These are phyloP conservation scores for Verticillium klebahnii DNA, from an alignment of 2,329 filamentous ascomycete species.

Conservation along the genomic window DNA sequence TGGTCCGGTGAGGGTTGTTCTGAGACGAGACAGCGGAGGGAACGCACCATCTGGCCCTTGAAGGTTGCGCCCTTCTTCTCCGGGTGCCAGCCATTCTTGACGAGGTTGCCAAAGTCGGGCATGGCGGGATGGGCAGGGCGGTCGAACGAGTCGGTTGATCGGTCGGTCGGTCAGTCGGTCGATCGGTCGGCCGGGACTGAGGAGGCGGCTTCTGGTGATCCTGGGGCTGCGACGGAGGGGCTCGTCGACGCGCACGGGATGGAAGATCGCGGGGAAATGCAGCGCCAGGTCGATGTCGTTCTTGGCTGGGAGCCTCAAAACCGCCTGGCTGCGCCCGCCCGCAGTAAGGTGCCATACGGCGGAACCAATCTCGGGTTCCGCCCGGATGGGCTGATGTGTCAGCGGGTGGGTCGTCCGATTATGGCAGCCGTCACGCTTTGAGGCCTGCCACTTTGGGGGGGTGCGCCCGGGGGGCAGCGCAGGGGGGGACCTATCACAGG, in stretches of 20 bases:
- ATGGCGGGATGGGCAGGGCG: constrained; percentile 20
- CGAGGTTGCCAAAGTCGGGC: constrained; percentile 41
- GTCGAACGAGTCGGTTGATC: no score
- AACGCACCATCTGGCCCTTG: constrained; percentile 42
- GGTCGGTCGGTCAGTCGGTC: no score
- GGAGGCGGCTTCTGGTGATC: background rate
- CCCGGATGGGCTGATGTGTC: background rate
- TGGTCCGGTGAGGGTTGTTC: background rate
- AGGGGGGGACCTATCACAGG: background rate
- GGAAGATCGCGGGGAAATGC: background rate
- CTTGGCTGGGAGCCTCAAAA: no score
- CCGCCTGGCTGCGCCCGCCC: no score
- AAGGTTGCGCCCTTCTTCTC: constrained; percentile 38
- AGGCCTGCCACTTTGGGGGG: background rate
- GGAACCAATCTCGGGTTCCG: no score
- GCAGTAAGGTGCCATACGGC: no score
- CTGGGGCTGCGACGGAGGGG: background rate
- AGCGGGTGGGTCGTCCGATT: background rate
- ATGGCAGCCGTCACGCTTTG: background rate
- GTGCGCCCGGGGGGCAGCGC: no score
- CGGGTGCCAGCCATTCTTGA: constrained; percentile 50
- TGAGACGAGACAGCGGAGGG: background rate
- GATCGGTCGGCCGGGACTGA: background rate
- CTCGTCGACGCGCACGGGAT: background rate
- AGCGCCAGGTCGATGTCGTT: no score